These are phyloP conservation scores for Linaria vulgaris DNA, from an alignment of 257 asterid genomes.

Conservation along the genomic window DNA sequence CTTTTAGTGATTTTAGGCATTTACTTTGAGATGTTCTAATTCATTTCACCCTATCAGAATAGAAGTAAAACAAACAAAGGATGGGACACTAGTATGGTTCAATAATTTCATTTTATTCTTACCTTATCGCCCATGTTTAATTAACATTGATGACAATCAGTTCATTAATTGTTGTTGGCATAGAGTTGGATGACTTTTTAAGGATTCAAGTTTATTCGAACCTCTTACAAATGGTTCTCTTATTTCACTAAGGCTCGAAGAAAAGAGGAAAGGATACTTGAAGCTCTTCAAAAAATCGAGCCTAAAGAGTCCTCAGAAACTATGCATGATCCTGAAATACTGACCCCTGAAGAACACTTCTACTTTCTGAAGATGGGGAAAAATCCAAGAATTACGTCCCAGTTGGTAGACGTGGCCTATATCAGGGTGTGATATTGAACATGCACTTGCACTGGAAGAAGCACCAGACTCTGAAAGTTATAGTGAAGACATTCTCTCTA, in stretches of 20 bases:
- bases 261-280: conserved; percentile 72
- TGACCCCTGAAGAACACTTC: conserved; percentile 98
- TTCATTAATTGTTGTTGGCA: conserved; percentile 7
- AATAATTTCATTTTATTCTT: neutral
- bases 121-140: neutral
- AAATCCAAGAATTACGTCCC: conserved; percentile 96
- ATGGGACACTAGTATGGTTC: neutral
- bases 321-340: conserved; percentile 89
- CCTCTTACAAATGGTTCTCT: conserved; percentile 17
- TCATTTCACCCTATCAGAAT: neutral
- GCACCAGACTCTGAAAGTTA: conserved; percentile 86
- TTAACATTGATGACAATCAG: neutral
- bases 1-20: neutral
- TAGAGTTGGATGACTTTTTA: neutral
- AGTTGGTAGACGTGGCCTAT: conserved; percentile 90
- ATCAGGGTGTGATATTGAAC: conserved; percentile 91
- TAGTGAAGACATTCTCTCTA: conserved; percentile 85
- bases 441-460: conserved; percentile 99
- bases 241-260: conserved; percentile 61
- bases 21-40: neutral
- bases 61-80: neutral
- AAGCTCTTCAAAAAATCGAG: conserved; percentile 76
- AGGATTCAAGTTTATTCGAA: conserved; percentile 3
- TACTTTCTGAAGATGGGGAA: conserved; percentile 94
- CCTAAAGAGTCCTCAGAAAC: conserved; percentile 81